Percentiles rank a stretch among this genome's conserved stretches.
Evolutionary conservation across 1,284 basidiomycete species (phyloP).

Genomic region (Cutaneotrichosporon cyanovorans): DNA sequence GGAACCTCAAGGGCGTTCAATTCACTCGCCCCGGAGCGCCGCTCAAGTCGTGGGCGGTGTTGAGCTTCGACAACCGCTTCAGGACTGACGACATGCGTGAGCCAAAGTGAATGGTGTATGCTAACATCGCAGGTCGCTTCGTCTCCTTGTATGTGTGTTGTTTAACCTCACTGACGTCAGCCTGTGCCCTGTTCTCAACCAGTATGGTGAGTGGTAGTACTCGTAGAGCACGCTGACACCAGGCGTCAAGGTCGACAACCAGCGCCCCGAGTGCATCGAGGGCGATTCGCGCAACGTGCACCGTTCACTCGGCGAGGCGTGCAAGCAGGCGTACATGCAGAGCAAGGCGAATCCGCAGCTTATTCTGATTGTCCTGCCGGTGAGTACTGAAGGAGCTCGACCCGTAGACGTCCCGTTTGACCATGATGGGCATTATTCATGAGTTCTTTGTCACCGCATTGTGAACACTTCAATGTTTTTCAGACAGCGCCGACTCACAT

Average conservation of each 20-base stretch:
- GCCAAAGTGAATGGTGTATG: not conserved
- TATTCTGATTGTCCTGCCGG: conserved; percentile 38
- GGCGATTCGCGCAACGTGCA: not conserved
- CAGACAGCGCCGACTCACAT: too few species aligned
- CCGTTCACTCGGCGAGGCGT: conserved; percentile 21
- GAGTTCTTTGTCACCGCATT: too few species aligned
- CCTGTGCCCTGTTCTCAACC: conserved; percentile 12
- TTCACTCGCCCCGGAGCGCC: conserved; percentile 38
- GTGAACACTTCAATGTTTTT: too few species aligned
- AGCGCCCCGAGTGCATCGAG: conserved; percentile 14
- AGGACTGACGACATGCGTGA: conserved; percentile 17
- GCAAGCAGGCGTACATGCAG: conserved; percentile 25
- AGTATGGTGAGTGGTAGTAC: conserved; percentile 12
- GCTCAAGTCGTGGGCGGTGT: conserved; percentile 43
- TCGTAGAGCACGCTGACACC: not conserved
- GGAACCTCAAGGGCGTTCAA: conserved; percentile 25
- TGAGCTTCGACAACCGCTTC: conserved; percentile 31
- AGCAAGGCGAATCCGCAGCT: conserved; percentile 38
- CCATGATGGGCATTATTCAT: too few species aligned
- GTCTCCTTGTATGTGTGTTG: conserved; percentile 4
- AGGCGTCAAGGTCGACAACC: conserved; percentile 29
- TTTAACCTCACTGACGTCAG: not conserved
- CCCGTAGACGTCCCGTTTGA: too few species aligned
- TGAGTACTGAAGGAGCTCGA: conserved; percentile 20
- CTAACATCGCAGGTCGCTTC: conserved; percentile 21